These are phyloP conservation scores for Globisporangium nodosum DNA, from an alignment of 352 stramenopile genomes.

Conservation along the genomic window DNA sequence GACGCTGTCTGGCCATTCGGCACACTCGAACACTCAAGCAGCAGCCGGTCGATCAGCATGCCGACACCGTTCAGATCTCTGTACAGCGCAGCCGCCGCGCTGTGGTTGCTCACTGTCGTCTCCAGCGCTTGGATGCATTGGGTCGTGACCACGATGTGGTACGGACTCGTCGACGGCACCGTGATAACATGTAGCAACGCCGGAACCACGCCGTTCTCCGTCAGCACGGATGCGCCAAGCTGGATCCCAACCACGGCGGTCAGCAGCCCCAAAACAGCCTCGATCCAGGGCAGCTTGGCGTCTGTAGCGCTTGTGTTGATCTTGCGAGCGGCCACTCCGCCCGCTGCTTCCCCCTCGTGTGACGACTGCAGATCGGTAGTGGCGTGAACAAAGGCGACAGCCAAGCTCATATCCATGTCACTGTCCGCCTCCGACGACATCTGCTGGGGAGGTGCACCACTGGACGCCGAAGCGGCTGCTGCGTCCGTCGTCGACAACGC, in stretches of 20 bases:
- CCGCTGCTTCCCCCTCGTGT: conserved; percentile 58
- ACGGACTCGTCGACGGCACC: conserved; percentile 39
- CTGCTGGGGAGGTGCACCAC: background rate
- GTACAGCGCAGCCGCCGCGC: conserved; percentile 63
- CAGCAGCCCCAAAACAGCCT: conserved; percentile 69
- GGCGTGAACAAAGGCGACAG: conserved; percentile 85
- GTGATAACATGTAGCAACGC: conserved; percentile 74
- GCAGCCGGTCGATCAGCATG: conserved; percentile 77
- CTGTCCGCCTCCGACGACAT: conserved; percentile 32
- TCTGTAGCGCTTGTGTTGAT: conserved; percentile 28
- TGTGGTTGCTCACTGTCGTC: conserved; percentile 74
- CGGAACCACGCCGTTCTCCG: conserved; percentile 80
- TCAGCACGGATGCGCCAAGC: conserved; percentile 66
- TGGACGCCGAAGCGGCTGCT: background rate
- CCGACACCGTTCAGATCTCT: conserved; percentile 80
- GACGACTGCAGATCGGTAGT: conserved; percentile 68
- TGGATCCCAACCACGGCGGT: conserved; percentile 73
- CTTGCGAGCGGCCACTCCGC: conserved; percentile 47
- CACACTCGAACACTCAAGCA: conserved; percentile 44
- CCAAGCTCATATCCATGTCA: conserved; percentile 87
- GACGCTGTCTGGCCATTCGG: background rate
- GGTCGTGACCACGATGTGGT: conserved; percentile 70
- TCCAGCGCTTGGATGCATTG: conserved; percentile 80
- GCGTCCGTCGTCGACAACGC: conserved; percentile 6
- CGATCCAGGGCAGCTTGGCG: conserved; percentile 68